Conservation (phyloP, 225 moss, liverwort and hornwort species). For the Rhytidiadelphus loreus region DNA sequence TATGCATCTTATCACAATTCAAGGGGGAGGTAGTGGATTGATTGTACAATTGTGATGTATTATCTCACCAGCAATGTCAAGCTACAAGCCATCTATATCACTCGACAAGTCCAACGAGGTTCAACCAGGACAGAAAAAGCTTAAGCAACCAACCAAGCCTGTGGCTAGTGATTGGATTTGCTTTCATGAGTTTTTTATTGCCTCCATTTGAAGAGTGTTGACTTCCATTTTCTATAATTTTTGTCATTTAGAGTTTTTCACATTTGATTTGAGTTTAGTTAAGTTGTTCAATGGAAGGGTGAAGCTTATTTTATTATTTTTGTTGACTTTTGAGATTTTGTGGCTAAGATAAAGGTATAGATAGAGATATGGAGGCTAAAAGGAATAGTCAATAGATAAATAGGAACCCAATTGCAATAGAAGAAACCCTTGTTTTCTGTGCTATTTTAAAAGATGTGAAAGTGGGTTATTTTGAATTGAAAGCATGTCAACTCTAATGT, state of each 20-base stretch:
- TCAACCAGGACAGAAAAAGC: accelerated
- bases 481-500: no score
- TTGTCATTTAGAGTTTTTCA: accelerated
- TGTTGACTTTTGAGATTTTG: no score
- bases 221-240: accelerated
- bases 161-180: accelerated
- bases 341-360: no score
- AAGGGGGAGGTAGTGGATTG: background rate
- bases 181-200: background rate
- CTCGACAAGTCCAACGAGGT: accelerated
- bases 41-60: accelerated
- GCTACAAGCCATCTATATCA: accelerated
- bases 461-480: no score
- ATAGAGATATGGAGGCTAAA: background rate
- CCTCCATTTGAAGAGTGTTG: background rate
- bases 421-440: no score
- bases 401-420: background rate
- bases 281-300: no score
- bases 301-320: no score
- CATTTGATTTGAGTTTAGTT: background rate
- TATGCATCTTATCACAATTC: background rate
- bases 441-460: no score
- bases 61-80: background rate
- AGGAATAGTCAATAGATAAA: background rate
- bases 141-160: background rate